Base-by-base conservation (phyloP, 805 yeast genomes). In the Yamadazyma olivae region DNA sequence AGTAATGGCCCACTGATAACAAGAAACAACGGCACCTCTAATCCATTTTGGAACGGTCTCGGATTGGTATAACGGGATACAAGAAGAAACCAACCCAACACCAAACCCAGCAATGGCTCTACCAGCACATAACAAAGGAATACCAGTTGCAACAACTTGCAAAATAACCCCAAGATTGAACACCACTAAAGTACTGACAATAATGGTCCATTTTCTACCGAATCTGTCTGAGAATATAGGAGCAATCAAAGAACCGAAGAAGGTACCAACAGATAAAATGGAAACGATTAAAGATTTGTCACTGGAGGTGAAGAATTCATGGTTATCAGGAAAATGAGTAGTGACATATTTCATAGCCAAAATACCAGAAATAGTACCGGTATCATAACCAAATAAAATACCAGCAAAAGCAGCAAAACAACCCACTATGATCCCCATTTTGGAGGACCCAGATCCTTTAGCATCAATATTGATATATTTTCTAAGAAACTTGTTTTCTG, bases 341-440 rank as follows among this genome's bases (percentile, higher is more conserved):
- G 66, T 65, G 27, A 87, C 88, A 52, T 75, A 84, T 6, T 62
- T 48, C 95, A 88, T 85, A 41, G 85, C 91, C 35, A 83, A 54
- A 6, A 88, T 62, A 40, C 85, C 86, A 52, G 86, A 86, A 35
- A 87, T 82, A 30, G 85, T 64, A 3, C 96, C 96, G 0, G 96
- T 88, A 56, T 88, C 95, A 53, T 84, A 88, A 1, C 96, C 96
- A 53, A 81, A 87, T 26, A 87, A 64, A 53, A 88, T 83, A 0
- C 96, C 96, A 17, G 95, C 96, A 17, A 84, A 73, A 10, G 95
- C 93, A 12, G 91, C 90, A 41, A 87, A 79, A n/a, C 76, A 53
- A 41, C 95, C 95, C 3, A 88, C 89, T 6, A 74, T 60, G 17
- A 84, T 59, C 22, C 64, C 65, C 64, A 59, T 62, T 20, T 54